Conservation (phyloP, 1,284 basidiomycete genomes). For the Apiotrichum akiyoshidainum region DNA sequence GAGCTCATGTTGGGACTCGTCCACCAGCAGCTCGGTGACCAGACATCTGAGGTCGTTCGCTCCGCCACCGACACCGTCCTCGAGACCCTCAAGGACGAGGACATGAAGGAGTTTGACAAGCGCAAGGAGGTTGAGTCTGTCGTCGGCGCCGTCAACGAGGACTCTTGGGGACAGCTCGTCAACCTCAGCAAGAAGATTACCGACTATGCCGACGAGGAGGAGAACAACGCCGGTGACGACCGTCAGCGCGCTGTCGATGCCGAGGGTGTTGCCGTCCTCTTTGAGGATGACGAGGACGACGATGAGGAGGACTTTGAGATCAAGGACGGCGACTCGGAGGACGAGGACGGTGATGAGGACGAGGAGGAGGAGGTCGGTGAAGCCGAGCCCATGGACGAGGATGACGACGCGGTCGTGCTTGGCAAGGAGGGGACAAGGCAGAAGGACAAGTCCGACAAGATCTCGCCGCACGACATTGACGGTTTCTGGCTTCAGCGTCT, state of each 20-base stretch:
- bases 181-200: conserved; percentile 92
- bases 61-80: conserved; percentile 89
- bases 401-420: conserved; percentile 60
- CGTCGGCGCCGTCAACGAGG: conserved; percentile 66
- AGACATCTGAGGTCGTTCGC: conserved; percentile 90
- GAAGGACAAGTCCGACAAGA: conserved; percentile 59
- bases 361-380: conserved; percentile 56
- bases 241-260: conserved; percentile 52
- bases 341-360: conserved; percentile 70
- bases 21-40: conserved; percentile 82
- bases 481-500: conserved; percentile 98
- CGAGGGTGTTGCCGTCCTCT: conserved; percentile 92
- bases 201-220: conserved; percentile 88
- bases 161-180: conserved; percentile 80
- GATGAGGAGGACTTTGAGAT: conserved; percentile 70
- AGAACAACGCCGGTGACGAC: conserved; percentile 72
- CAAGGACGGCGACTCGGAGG: conserved; percentile 48
- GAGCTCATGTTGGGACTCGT: conserved; percentile 84
- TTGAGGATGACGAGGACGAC: conserved; percentile 91
- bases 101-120: conserved; percentile 94
- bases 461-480: conserved; percentile 88
- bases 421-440: conserved; percentile 53
- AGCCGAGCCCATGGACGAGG: conserved; percentile 56
- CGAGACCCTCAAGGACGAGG: conserved; percentile 85
- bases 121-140: conserved; percentile 90